phyloP scores from a whole-genome alignment of 495 filamentous ascomycete genomes.

The Clohesyomyces aquaticus region DNA sequence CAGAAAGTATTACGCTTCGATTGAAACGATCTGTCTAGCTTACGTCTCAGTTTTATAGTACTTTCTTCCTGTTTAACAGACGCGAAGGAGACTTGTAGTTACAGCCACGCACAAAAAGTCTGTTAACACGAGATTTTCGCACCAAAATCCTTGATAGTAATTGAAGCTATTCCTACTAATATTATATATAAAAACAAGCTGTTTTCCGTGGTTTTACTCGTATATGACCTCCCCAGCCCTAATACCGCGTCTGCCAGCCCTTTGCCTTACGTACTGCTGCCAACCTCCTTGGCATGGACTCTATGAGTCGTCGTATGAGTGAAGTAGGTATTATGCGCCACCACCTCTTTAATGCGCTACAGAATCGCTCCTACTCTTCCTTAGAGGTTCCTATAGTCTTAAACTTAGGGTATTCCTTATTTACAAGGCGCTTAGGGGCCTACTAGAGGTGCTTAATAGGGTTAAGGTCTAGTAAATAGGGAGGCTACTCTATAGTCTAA shows the following conservation, averaged over 20 bases:
- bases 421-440: slow-evolving; percentile 13
- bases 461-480: slow-evolving; percentile 30
- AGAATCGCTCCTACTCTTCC: slow-evolving; percentile 1
- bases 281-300: slow-evolving; percentile 13
- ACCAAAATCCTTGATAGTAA: neutral
- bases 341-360: slow-evolving; percentile 9
- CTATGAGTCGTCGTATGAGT: slow-evolving; percentile 5
- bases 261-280: slow-evolving; percentile 16
- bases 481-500: slow-evolving; percentile 25
- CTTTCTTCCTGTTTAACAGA: too few relatives aligned
- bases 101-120: neutral
- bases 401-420: slow-evolving; percentile 22
- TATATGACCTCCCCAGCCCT: neutral
- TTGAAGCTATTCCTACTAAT: neutral
- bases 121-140: neutral
- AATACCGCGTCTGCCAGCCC: slow-evolving; percentile 26
- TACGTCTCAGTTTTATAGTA: too few relatives aligned
- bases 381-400: slow-evolving; percentile 14
- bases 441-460: slow-evolving; percentile 25
- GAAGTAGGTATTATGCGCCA: slow-evolving; percentile 9
- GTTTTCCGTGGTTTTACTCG: neutral
- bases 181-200: neutral
- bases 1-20: too few relatives aligned
- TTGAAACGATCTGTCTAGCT: too few relatives aligned
- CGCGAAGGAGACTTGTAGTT: too few relatives aligned